Percentiles rank a stretch among this genome's conserved stretches.
Evolutionary conservation across 179 eudicot species (phyloP).

Genomic region (Silene vulgaris): DNA sequence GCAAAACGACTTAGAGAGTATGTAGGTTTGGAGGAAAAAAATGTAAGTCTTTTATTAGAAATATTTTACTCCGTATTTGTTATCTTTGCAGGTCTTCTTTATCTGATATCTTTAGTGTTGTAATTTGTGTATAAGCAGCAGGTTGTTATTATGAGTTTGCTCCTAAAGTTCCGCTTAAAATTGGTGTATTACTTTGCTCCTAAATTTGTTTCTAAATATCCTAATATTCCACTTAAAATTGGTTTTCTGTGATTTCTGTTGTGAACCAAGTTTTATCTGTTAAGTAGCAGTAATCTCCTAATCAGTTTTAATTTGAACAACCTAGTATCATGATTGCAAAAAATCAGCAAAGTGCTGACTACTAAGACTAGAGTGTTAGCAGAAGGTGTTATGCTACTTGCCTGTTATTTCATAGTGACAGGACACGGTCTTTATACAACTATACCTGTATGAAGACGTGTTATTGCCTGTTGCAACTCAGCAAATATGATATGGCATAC

Average conservation of each 20-base stretch:
- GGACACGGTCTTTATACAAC: constrained; percentile 9
- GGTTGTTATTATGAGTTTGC: not conserved
- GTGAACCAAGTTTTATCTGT: not conserved
- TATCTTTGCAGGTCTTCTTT: not conserved
- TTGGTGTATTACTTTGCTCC: not conserved
- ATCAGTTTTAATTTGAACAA: not conserved
- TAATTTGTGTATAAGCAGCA: too few relatives aligned
- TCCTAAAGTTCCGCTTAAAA: not conserved
- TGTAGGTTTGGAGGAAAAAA: constrained; percentile 64
- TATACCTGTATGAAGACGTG: not conserved
- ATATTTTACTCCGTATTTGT: not conserved
- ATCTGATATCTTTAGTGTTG: too few relatives aligned
- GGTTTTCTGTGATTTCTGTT: not conserved
- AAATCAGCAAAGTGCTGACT: not conserved
- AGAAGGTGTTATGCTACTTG: not conserved
- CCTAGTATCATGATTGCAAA: not conserved
- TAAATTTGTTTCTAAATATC: too few relatives aligned
- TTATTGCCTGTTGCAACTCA: constrained; percentile 10
- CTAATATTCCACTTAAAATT: not conserved
- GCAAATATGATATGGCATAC: not conserved
- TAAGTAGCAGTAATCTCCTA: not conserved
- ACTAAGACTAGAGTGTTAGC: not conserved
- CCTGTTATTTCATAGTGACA: not conserved
- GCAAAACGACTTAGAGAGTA: constrained; percentile 77
- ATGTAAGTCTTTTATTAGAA: constrained; percentile 42